Base-by-base conservation (phyloP, 768 basidiomycete species). In the Suillus variegatus region DNA sequence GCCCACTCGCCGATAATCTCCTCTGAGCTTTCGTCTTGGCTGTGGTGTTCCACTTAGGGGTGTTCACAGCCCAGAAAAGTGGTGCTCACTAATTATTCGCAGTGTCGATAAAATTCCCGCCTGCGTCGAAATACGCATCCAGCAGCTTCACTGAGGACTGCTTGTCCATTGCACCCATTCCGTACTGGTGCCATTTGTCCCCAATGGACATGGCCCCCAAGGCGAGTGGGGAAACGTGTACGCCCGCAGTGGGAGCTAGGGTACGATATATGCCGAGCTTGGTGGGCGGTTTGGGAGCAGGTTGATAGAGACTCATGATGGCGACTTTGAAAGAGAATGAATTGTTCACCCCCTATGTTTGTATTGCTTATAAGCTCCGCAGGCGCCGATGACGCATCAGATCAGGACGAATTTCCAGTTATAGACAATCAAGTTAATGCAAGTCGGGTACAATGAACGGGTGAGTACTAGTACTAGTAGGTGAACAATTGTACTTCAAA, bases 131-230 rank as follows among this genome's bases (percentile, higher is more conserved):
- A 70, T 69, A 84, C 10, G 80, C 79, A 49, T 86, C 83, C 16
- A 86, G 76, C 9, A 86, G 73, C 70, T 80, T 73, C 71, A 84
- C 82, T 1, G 79, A 75, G 12, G 71, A 62, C 32, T 80, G 75
- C 72, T 84, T 84, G 69, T 74, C 66, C 79, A 83, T 82, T 3
- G 70, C 63, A n/a, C 85, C 84, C 78, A 79, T 67, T 38, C 80
- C 71, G 25, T 63, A 52, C 13, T 70, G 22, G 0, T 67, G 69
- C 83, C 82, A 84, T 60, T 80, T 76, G 66, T 83, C 79, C 8
- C 84, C 82, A 41, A 84, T 80, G 72, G 75, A 82, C 82, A 82
- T 81, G 2, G 77, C 84, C 3, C 84, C 84, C 35, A 86, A 79
- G 38, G 76, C 75, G 22, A 85, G 70, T 0, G 84, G 83, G 3